Percentiles rank a stretch among this genome's conserved stretches.
phyloP scores from a whole-genome alignment of 495 filamentous ascomycete species.

The Stereocaulon alpinum region DNA sequence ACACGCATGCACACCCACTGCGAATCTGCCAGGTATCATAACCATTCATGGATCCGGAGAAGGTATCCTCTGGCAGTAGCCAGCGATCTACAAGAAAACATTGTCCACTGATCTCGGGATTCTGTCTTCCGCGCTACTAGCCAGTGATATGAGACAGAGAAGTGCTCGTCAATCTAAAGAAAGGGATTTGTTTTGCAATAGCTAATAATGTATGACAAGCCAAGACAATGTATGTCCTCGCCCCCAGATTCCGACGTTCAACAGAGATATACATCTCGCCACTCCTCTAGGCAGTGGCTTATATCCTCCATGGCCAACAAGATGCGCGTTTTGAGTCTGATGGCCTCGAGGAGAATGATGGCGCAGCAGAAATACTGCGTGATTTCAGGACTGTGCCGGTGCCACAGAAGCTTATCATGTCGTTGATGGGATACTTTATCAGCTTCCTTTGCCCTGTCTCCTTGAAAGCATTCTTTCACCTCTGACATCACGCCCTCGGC shows the following conservation, averaged over 20 bases:
- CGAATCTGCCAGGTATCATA: too few species aligned
- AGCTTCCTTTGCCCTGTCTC: neutral
- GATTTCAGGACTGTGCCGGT: too few species aligned
- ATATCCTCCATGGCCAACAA: neutral
- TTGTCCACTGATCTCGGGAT: too few species aligned
- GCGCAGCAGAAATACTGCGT: neutral
- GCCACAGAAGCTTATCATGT: neutral
- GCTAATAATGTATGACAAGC: neutral
- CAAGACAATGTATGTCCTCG: neutral
- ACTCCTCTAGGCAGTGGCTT: neutral
- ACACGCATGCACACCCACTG: too few species aligned
- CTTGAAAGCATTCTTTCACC: neutral
- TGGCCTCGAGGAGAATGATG: neutral
- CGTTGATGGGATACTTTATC: neutral
- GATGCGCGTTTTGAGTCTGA: neutral
- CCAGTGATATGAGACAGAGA: too few species aligned
- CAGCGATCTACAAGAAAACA: too few species aligned
- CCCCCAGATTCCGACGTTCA: neutral
- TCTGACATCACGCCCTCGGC: neutral
- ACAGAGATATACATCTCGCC: neutral
- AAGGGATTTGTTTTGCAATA: neutral
- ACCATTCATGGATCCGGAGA: too few species aligned
- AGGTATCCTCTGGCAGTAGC: too few species aligned
- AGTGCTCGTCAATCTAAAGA: neutral
- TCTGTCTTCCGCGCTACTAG: too few species aligned